A percentile compares a stretch with the other conserved stretches of the same genome.
phyloP scores from a whole-genome alignment of 2,329 filamentous ascomycete species.

The Colletotrichum gigasporum region DNA sequence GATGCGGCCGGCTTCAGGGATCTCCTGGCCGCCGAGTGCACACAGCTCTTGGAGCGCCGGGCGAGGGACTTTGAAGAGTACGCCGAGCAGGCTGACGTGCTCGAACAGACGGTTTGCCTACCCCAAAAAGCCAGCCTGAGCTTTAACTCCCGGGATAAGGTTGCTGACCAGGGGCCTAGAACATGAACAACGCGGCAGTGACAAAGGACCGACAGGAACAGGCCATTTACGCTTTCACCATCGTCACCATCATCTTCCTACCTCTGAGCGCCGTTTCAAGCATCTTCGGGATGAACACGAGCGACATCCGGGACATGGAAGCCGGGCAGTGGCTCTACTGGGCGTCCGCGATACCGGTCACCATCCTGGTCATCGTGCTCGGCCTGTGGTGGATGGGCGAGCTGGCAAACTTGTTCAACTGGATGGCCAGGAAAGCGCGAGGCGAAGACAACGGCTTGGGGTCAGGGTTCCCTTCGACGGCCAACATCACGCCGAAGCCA shows the following conservation, averaged over 20 bases:
- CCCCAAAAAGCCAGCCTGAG: background rate
- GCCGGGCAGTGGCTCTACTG: constrained; percentile 59
- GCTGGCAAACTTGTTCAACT: constrained; percentile 43
- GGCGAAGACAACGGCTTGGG: background rate
- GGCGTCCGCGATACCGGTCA: constrained; percentile 57
- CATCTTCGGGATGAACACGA: constrained; percentile 64
- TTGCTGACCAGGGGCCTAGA: constrained; percentile 32
- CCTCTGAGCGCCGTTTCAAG: constrained; percentile 56
- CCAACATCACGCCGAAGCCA: constrained; percentile 8
- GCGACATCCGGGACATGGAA: constrained; percentile 60
- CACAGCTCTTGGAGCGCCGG: constrained; percentile 47
- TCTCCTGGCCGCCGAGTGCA: constrained; percentile 50
- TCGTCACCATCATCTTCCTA: constrained; percentile 59
- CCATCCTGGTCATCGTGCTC: constrained; percentile 48
- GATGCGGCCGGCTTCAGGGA: constrained; percentile 32
- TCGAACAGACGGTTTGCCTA: constrained; percentile 42
- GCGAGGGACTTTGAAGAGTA: constrained; percentile 41
- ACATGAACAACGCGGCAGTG: constrained; percentile 47
- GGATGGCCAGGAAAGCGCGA: constrained; percentile 26
- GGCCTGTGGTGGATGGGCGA: constrained; percentile 56
- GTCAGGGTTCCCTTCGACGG: background rate
- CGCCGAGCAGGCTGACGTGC: constrained; percentile 34
- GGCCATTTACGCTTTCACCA: constrained; percentile 59
- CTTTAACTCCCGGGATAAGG: background rate
- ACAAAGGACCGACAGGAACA: constrained; percentile 56